These are phyloP conservation scores for Clonostachys sp. DNA, from an alignment of 2,329 filamentous ascomycete genomes.

Conservation along the genomic window DNA sequence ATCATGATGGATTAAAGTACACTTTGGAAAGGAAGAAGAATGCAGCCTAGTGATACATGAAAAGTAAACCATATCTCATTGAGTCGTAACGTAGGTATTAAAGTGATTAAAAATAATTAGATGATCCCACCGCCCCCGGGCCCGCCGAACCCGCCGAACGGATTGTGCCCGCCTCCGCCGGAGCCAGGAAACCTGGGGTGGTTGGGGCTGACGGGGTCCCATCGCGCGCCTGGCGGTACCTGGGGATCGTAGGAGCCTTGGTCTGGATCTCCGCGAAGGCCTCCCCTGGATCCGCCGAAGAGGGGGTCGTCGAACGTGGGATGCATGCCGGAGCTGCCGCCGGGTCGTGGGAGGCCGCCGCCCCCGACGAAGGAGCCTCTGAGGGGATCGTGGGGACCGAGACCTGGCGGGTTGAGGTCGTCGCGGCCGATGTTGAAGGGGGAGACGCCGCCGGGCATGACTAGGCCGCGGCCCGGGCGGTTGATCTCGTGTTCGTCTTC, in stretches of 20 bases:
- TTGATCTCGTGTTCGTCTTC: constrained; percentile 90
- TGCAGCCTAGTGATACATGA: too few species aligned
- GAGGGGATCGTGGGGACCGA: constrained; percentile 83
- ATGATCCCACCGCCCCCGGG: constrained; percentile 22
- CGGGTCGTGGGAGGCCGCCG: constrained; percentile 51
- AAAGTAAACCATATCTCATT: too few species aligned
- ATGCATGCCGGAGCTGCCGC: constrained; percentile 80
- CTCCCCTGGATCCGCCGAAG: constrained; percentile 56
- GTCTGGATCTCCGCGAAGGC: constrained; percentile 30
- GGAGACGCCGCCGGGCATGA: constrained; percentile 31
- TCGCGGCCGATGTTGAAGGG: constrained; percentile 74
- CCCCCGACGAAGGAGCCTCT: constrained; percentile 60
- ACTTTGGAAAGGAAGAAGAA: too few species aligned
- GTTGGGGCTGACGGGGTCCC: constrained; percentile 80
- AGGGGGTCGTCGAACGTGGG: constrained; percentile 91
- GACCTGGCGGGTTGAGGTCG: constrained; percentile 80
- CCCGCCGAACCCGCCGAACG: constrained; percentile 28
- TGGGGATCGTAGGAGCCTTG: constrained; percentile 50
- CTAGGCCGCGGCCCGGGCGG: constrained; percentile 2
- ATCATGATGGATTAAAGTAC: too few species aligned
- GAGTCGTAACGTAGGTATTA: too few species aligned
- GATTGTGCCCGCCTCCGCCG: constrained; percentile 24
- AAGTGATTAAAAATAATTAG: constrained; percentile 5
- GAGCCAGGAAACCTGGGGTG: constrained; percentile 41
- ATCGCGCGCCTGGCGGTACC: constrained; percentile 83